Evolutionary conservation across 352 stramenopile genomes (phyloP), one percentile per base, ranked within the genome.

Genomic region (Porosira glacialis): DNA sequence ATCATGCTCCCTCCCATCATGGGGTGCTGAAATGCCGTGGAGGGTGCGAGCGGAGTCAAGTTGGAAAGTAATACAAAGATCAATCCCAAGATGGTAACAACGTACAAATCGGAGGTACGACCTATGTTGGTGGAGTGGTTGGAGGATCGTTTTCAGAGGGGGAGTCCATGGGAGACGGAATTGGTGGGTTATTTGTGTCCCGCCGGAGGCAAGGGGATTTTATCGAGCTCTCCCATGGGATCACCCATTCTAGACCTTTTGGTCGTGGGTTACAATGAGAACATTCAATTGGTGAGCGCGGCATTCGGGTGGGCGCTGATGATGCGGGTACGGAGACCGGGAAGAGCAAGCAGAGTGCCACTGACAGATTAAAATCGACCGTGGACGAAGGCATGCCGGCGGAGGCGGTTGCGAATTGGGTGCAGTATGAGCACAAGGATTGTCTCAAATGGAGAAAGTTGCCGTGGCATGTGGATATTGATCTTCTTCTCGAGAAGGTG

Each of bases 191-290:
- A 62, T 13, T 87, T 89, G 62, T 78, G 75, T 30, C 63, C 70
- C 21, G n/a, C n/a, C n/a, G n/a, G 55, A 8, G 38, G 63, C 21
- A 21, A 8, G 15, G 35, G 30, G 35, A 55, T 58, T 59, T 19
- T 52, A 22, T 60, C 70, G 39, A 50, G 72, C 50, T 70, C 61
- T 38, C 83, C 75, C 6, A 78, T 91, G 70, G 87, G 87, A 24
- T 90, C 83, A 21, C 87, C 87, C 21, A 64, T 93, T 41, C 61
- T 93, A 22, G 87, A 93, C 63, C 84, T 89, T 56, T 78, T 91
- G 13, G 74, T 91, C 1, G 90, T 83, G 57, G 85, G 85, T 13
- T 83, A 86, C 51, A 83, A 91, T 52, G 71, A 60, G 27, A 89
- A 84, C 59, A 82, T 93, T 39, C 21, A 69, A 19, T 43, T 62